Conservation (phyloP, 352 stramenopile species). For the Pythium folliculosum region DNA sequence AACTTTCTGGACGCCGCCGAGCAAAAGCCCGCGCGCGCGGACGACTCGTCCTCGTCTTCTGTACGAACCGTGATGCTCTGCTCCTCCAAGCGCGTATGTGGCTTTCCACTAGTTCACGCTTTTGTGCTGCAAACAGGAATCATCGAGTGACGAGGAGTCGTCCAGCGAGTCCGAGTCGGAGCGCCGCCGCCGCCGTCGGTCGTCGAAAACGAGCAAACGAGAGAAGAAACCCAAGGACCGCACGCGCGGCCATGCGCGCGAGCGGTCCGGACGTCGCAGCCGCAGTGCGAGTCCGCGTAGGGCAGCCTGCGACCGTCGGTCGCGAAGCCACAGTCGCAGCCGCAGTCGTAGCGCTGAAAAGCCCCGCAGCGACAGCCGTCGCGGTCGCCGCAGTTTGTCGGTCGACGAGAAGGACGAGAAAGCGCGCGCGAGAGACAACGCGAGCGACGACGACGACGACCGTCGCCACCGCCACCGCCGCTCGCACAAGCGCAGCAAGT, state of each 20-base stretch:
- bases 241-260: not conserved
- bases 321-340: constrained; percentile 25
- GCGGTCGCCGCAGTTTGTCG: constrained; percentile 22
- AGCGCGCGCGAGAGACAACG: not conserved
- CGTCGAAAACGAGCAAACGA: constrained; percentile 17
- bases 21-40: constrained; percentile 29
- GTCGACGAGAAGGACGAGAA: not conserved
- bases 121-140: too few relatives aligned
- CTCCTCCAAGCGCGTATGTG: too few relatives aligned
- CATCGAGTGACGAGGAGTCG: constrained; percentile 24
- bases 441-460: constrained; percentile 16
- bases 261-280: constrained; percentile 11
- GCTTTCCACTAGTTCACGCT: too few relatives aligned
- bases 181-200: constrained; percentile 4
- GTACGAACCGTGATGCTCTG: constrained; percentile 7
- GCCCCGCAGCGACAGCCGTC: constrained; percentile 17
- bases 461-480: not conserved
- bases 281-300: constrained; percentile 6
- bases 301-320: constrained; percentile 7
- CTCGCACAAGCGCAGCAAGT: constrained; percentile 40
- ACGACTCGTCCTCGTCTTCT: constrained; percentile 16
- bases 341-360: constrained; percentile 36
- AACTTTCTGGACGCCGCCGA: constrained; percentile 57
- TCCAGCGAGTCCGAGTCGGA: constrained; percentile 19
- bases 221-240: constrained; percentile 5